A percentile compares a stretch with the other conserved stretches of the same genome.
phyloP scores from a whole-genome alignment of 2,329 filamentous ascomycete genomes.

The Zymoseptoria tritici region DNA sequence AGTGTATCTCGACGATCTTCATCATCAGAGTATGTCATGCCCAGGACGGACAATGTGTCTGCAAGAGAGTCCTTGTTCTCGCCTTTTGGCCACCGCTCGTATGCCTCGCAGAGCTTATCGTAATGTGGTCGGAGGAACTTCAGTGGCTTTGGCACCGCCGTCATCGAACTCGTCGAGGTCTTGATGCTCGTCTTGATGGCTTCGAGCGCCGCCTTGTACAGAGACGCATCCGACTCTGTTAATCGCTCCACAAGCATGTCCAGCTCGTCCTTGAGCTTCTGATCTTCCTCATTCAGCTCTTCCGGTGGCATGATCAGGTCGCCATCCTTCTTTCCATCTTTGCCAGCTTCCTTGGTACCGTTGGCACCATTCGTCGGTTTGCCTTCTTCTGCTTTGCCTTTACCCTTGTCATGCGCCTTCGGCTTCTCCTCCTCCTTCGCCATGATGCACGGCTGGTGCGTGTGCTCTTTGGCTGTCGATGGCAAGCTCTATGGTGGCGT shows the following conservation, averaged over 20 bases:
- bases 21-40: slow-evolving; percentile 91
- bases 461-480: slow-evolving; percentile 2
- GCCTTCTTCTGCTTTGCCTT: slow-evolving; percentile 74
- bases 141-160: slow-evolving; percentile 92
- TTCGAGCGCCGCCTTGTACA: slow-evolving; percentile 89
- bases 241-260: slow-evolving; percentile 96
- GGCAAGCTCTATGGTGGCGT: neutral
- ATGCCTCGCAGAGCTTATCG: slow-evolving; percentile 74
- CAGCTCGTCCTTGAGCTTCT: slow-evolving; percentile 94
- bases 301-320: slow-evolving; percentile 67
- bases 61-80: slow-evolving; percentile 84
- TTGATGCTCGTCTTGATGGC: slow-evolving; percentile 98
- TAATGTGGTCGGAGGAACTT: slow-evolving; percentile 98
- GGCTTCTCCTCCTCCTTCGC: slow-evolving; percentile 86
- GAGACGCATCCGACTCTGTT: slow-evolving; percentile 75
- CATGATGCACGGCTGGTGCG: slow-evolving; percentile 49
- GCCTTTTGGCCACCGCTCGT: slow-evolving; percentile 79
- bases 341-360: slow-evolving; percentile 47
- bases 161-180: slow-evolving; percentile 99
- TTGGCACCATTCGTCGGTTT: slow-evolving; percentile 50
- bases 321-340: slow-evolving; percentile 66
- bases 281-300: slow-evolving; percentile 94
- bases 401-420: slow-evolving; percentile 85
- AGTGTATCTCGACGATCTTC: slow-evolving; percentile 93
- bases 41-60: slow-evolving; percentile 92